Percentiles rank a stretch among this genome's conserved stretches.
These are phyloP conservation scores for Pseudogymnoascus sp. DNA, from an alignment of 2,329 filamentous ascomycete genomes.

Conservation along the genomic window DNA sequence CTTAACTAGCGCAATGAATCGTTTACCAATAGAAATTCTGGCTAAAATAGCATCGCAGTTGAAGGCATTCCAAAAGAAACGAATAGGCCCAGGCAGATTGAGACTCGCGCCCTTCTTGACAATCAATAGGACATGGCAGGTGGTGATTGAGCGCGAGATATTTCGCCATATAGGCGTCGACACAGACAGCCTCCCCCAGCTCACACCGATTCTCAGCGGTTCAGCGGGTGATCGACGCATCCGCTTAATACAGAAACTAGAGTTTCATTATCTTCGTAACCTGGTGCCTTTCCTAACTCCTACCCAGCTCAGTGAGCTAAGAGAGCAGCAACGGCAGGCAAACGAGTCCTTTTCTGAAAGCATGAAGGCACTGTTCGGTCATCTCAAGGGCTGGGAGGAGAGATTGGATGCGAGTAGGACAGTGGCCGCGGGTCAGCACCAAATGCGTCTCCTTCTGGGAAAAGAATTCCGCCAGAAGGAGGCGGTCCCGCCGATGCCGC, in stretches of 20 bases:
- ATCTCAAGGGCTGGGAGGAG: neutral
- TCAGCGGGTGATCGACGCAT: neutral
- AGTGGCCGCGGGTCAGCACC: too few species aligned
- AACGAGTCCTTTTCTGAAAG: neutral
- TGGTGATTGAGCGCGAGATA: neutral
- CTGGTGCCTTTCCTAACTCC: neutral
- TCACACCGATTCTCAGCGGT: neutral
- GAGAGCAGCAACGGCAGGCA: neutral
- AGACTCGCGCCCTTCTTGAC: neutral
- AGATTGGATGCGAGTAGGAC: neutral
- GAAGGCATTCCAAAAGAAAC: too few species aligned
- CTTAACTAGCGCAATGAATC: too few species aligned
- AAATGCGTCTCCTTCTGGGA: too few species aligned
- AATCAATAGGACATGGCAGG: neutral
- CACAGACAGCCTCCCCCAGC: neutral
- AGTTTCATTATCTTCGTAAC: neutral
- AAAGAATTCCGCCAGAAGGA: too few species aligned
- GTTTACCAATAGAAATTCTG: too few species aligned
- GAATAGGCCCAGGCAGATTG: neutral
- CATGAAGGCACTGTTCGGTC: neutral
- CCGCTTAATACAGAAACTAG: neutral
- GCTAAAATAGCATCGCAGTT: too few species aligned
- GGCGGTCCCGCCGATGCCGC: too few species aligned
- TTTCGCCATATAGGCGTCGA: neutral
- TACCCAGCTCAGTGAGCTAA: neutral